Conservation (phyloP, 768 basidiomycete genomes). For the Leccinum arenicola region DNA sequence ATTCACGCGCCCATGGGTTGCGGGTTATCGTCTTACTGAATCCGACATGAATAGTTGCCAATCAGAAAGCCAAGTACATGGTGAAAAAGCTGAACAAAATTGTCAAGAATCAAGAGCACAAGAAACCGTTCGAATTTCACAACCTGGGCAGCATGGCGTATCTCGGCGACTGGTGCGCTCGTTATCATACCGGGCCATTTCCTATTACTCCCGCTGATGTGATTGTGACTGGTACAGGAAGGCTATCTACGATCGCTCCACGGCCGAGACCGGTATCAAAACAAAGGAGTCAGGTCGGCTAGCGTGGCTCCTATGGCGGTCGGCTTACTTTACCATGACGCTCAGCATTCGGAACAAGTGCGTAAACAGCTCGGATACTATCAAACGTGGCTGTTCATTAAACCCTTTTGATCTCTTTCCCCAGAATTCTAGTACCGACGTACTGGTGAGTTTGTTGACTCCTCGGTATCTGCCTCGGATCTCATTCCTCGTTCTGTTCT, state of each 20-base stretch:
- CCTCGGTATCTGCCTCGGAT: constrained; percentile 14
- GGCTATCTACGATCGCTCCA: constrained; percentile 71
- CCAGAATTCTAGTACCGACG: constrained; percentile 61
- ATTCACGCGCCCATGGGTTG: constrained; percentile 16
- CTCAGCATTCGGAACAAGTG: constrained; percentile 70
- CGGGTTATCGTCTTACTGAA: constrained; percentile 18
- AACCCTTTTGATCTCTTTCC: constrained; percentile 4
- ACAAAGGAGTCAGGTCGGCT: constrained; percentile 62
- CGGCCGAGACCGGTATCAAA: constrained; percentile 46
- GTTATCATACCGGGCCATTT: not conserved
- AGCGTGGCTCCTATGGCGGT: constrained; percentile 80
- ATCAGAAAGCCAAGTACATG: constrained; percentile 72
- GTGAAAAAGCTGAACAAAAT: constrained; percentile 64
- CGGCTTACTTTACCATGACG: constrained; percentile 78
- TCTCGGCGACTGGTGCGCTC: constrained; percentile 67
- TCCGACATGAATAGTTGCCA: constrained; percentile 50
- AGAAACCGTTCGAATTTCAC: constrained; percentile 63
- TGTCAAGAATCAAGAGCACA: constrained; percentile 44
- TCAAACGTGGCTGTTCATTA: constrained; percentile 6
- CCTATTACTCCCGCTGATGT: constrained; percentile 7
- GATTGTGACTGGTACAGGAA: constrained; percentile 43
- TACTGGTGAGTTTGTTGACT: constrained; percentile 49
- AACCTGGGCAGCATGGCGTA: constrained; percentile 79
- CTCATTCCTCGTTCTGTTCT: constrained; percentile 4
- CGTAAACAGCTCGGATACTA: constrained; percentile 21